phyloP scores from a whole-genome alignment of 345 rosid genomes.

The Sonneratia alba region DNA sequence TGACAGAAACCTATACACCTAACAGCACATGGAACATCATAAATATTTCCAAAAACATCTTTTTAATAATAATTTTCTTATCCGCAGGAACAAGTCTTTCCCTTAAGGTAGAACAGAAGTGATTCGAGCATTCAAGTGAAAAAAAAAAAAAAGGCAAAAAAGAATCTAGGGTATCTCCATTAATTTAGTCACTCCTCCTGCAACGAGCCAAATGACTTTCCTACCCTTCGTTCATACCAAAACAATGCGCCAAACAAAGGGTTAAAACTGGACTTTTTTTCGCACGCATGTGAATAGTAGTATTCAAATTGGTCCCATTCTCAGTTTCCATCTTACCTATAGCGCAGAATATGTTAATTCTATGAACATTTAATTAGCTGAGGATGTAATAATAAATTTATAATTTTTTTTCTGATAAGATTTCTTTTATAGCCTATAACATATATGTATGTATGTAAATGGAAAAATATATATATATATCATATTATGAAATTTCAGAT shows the following conservation, averaged over 20 bases:
- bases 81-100: not conserved
- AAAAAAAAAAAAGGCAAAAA: not conserved
- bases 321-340: too few relatives aligned
- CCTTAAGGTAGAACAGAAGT: not conserved
- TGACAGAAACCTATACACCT: not conserved
- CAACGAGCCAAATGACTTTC: not conserved
- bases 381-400: too few relatives aligned
- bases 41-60: not conserved
- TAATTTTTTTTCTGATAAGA: too few relatives aligned
- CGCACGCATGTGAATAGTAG: too few relatives aligned
- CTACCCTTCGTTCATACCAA: not conserved
- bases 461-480: too few relatives aligned
- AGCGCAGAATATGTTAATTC: too few relatives aligned
- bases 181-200: not conserved
- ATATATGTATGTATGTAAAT: too few relatives aligned
- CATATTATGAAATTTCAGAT: not conserved
- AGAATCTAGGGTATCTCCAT: not conserved
- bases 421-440: too few relatives aligned
- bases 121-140: not conserved
- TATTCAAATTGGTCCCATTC: too few relatives aligned
- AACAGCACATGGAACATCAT: not conserved
- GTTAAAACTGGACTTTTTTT: not conserved
- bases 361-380: too few relatives aligned
- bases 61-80: too few relatives aligned
- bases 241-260: not conserved